Percentiles rank a stretch among this genome's conserved stretches.
Evolutionary conservation across 2,329 filamentous ascomycete genomes (phyloP).

Genomic region (Clarireedia monteithiana): DNA sequence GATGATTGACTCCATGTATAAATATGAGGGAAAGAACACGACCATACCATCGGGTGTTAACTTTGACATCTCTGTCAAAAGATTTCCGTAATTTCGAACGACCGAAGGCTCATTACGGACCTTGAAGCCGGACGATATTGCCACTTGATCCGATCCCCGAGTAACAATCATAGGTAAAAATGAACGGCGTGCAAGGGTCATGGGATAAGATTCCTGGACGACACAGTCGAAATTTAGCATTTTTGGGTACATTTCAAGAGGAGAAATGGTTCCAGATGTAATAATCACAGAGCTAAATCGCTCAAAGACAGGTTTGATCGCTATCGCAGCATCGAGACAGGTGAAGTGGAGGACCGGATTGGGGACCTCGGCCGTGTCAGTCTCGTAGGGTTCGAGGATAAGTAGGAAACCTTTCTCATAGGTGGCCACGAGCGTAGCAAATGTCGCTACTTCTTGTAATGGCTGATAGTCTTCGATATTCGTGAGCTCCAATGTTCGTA

Average conservation of each 20-base stretch:
- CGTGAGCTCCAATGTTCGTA: conserved; percentile 88
- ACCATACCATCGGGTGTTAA: conserved; percentile 95
- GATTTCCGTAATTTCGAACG: conserved; percentile 91
- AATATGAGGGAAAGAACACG: conserved; percentile 97
- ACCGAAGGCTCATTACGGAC: conserved; percentile 93
- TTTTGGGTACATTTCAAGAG: conserved; percentile 97
- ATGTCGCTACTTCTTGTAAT: conserved; percentile 93
- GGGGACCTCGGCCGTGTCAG: conserved; percentile 87
- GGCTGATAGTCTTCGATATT: conserved; percentile 98
- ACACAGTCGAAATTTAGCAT: conserved; percentile 93
- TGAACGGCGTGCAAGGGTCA: conserved; percentile 90
- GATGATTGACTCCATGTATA: conserved; percentile 99
- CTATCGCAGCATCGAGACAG: conserved; percentile 93
- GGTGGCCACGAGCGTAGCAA: conserved; percentile 90
- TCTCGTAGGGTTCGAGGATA: conserved; percentile 96
- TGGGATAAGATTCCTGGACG: conserved; percentile 92
- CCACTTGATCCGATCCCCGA: conserved; percentile 84
- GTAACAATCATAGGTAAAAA: conserved; percentile 98
- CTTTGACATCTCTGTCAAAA: conserved; percentile 91
- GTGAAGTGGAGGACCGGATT: conserved; percentile 97
- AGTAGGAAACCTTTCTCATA: conserved; percentile 95
- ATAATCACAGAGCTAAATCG: conserved; percentile 98
- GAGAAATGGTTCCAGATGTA: conserved; percentile 93
- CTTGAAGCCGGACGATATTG: conserved; percentile 89
- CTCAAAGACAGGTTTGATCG: conserved; percentile 95